Evolutionary conservation across 176 grass and related monocot species (phyloP).

Genomic region (Aegilops umbellulata): DNA sequence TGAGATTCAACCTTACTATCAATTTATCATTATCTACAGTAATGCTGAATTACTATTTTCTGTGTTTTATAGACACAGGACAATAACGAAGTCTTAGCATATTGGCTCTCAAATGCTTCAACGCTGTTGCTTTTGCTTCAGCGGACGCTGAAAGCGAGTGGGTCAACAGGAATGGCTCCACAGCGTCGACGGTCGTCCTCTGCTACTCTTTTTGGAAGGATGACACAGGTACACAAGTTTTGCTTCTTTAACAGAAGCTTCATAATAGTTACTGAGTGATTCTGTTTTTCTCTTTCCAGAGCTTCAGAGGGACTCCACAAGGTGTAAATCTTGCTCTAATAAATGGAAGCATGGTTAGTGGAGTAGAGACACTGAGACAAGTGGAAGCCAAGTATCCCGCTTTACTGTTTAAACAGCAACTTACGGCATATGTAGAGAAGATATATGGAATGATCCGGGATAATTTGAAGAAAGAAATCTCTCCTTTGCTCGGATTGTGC

Average conservation of each 20-base stretch:
- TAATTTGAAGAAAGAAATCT: constrained; percentile 99
- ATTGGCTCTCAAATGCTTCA: constrained; percentile 98
- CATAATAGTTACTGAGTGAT: constrained; percentile 21
- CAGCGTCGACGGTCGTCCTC: constrained; percentile 85
- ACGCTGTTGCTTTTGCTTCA: constrained; percentile 89
- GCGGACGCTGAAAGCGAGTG: constrained; percentile 89
- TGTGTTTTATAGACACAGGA: constrained; percentile 85
- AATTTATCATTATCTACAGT: constrained; percentile 16
- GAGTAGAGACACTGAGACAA: constrained; percentile 78
- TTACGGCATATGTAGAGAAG: constrained; percentile 97
- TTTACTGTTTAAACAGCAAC: constrained; percentile 92
- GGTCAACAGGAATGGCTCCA: constrained; percentile 90
- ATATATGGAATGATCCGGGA: constrained; percentile 99
- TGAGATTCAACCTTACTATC: constrained; percentile 9
- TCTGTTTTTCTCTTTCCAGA: constrained; percentile 47
- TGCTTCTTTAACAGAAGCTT: constrained; percentile 33
- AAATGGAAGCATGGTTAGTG: constrained; percentile 75
- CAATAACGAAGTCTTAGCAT: constrained; percentile 91
- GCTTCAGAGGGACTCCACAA: constrained; percentile 93
- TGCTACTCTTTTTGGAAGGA: constrained; percentile 94
- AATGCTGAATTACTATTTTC: constrained; percentile 28
- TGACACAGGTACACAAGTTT: constrained; percentile 75
- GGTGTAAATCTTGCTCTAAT: constrained; percentile 88
- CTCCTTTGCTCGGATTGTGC: constrained; percentile 87
- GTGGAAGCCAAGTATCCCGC: constrained; percentile 98